phyloP scores from a whole-genome alignment of 108 stramenopile species.

The Nannochloropsis salina region DNA sequence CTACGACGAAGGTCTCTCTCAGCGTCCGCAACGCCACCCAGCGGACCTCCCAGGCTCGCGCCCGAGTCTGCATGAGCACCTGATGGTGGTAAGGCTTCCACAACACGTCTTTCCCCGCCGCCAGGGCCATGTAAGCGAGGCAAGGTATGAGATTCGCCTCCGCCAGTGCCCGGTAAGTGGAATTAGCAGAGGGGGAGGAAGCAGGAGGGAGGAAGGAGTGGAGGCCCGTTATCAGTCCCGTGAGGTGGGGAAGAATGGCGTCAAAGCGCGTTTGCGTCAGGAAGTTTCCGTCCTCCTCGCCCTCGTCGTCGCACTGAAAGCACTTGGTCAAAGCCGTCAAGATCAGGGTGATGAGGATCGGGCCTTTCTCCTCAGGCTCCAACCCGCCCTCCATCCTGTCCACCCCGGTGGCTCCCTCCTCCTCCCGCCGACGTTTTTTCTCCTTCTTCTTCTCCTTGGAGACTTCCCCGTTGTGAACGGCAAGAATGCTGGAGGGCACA shows the following conservation, averaged over 20 bases:
- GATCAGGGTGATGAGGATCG: not conserved
- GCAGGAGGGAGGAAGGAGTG: not conserved
- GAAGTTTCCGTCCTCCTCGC: conserved; percentile 27
- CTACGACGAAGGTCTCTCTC: conserved; percentile 41
- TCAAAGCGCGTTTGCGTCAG: conserved; percentile 44
- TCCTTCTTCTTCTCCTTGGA: conserved; percentile 18
- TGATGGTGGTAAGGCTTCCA: conserved; percentile 47
- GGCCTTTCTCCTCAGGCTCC: not conserved
- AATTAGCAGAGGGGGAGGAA: not conserved
- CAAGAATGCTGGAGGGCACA: not conserved
- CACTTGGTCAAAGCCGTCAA: conserved; percentile 36
- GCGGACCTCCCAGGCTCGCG: conserved; percentile 27
- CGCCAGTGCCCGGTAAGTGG: not conserved
- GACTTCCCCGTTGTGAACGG: not conserved
- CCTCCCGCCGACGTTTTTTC: not conserved
- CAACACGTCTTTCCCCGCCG: conserved; percentile 42
- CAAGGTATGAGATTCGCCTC: conserved; percentile 23
- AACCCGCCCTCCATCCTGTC: not conserved
- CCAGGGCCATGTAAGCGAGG: conserved; percentile 42
- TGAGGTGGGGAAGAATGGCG: conserved; percentile 9
- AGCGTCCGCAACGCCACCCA: conserved; percentile 41
- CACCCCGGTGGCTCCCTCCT: not conserved
- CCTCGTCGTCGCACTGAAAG: conserved; percentile 47
- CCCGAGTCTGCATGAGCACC: conserved; percentile 45
- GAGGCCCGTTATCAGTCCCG: not conserved